phyloP scores from a whole-genome alignment of 345 rosid genomes.

The Acer negundo region DNA sequence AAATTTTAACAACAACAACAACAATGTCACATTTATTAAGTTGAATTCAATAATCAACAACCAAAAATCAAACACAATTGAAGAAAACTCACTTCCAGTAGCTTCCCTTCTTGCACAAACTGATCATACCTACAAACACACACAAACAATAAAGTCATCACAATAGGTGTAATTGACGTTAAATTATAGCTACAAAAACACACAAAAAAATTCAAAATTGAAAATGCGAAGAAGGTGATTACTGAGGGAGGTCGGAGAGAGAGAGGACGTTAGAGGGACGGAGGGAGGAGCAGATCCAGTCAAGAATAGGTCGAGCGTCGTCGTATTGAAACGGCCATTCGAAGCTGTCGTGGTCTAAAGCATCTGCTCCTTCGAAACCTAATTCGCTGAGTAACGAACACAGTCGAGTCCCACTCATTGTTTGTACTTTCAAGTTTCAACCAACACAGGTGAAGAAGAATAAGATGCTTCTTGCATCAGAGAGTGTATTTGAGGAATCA shows the following conservation, averaged over 20 bases:
- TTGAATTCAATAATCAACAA: neutral
- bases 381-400: slow-evolving; percentile 75
- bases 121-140: slow-evolving; percentile 55
- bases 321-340: slow-evolving; percentile 99
- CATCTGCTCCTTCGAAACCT: slow-evolving; percentile 74
- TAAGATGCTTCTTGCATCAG: too few relatives aligned
- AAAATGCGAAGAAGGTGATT: neutral
- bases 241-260: slow-evolving; percentile 81
- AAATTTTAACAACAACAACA: neutral
- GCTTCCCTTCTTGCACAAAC: slow-evolving; percentile 73
- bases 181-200: neutral
- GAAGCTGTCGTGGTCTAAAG: slow-evolving; percentile 87
- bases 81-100: slow-evolving; percentile 61
- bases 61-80: neutral
- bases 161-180: too few relatives aligned
- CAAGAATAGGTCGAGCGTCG: slow-evolving; percentile 85
- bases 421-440: neutral
- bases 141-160: neutral
- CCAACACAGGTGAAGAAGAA: too few relatives aligned
- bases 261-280: slow-evolving; percentile 95
- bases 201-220: neutral
- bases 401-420: slow-evolving; percentile 75
- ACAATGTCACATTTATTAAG: neutral
- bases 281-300: slow-evolving; percentile 98
- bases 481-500: too few relatives aligned